Evolutionary conservation across 495 filamentous ascomycete genomes (phyloP), one percentile per base, ranked within the genome.

Genomic region (Penicillium angulare): DNA sequence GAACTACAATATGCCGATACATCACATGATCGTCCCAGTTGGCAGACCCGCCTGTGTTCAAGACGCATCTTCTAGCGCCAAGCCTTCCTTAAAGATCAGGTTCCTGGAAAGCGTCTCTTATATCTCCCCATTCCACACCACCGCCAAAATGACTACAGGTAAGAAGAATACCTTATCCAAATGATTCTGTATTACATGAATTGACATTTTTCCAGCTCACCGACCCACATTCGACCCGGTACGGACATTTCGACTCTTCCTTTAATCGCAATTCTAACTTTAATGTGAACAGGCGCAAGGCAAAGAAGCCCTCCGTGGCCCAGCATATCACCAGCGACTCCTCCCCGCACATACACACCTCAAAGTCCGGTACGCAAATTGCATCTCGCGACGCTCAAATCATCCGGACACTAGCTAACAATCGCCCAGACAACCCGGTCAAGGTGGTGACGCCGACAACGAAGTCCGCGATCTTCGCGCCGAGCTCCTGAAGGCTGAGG

Each of bases 241-340:
- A 83, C 43, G 80, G 48, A 39, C 34, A 42, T 12, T 41, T 64
- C 52, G 70, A 59, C 43, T 18, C 38, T n/a, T 8, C 48, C 39
- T 27, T 8, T 18, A 24, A 15, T 13, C 33, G 40, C 9, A 31
- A 35, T 15, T 51, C 56, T 53, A 50, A 61, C 12, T n/a, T 65
- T 26, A 68, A 59, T 31, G 16, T 47, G 20, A 49, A 51, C 52
- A 92, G 88, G 92, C 93, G 33, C 85, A 86, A 65, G 93, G 95
- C 57, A 96, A 95, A 80, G 93, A 98, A 68, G 89, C 92, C 63
- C 87, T 88, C 46, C 86, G 91, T 58, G 93, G 93, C 13, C 88
- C 90, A 32, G 93, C 93, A 50, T 97, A 97, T 72, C 93, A 98
- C 68, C 93, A 97, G 76, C 85, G 93, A 45, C 86, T 97, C 9